Conservation (phyloP, 2,329 filamentous ascomycete genomes). For the Aspergillus terreus region DNA sequence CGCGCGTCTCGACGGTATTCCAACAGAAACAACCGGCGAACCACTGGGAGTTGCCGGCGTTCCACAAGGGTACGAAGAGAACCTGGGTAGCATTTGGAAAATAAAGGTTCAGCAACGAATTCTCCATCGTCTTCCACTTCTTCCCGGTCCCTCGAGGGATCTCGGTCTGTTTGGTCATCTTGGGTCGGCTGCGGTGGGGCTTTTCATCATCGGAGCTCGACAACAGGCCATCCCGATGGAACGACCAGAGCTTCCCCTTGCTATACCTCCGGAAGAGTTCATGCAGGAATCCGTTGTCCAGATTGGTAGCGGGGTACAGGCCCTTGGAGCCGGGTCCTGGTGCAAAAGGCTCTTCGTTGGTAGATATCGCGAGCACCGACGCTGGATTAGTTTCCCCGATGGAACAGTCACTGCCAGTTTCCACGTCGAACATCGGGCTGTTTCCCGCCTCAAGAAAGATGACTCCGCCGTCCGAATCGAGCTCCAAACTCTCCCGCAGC, state of each 20-base stretch:
- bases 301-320: constrained; percentile 25
- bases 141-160: constrained; percentile 19
- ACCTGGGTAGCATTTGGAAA: constrained; percentile 48
- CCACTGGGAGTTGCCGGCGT: constrained; percentile 46
- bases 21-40: constrained; percentile 45
- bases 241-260: constrained; percentile 47
- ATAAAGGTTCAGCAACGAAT: constrained; percentile 38
- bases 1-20: constrained; percentile 34
- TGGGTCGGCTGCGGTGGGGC: constrained; percentile 11
- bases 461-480: constrained; percentile 47
- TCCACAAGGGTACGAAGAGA: constrained; percentile 52
- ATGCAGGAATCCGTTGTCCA: constrained; percentile 31
- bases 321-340: constrained; percentile 25
- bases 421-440: constrained; percentile 23
- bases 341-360: constrained; percentile 34
- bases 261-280: constrained; percentile 43
- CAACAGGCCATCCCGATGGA: constrained; percentile 41
- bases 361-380: constrained; percentile 33
- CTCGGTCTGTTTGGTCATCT: constrained; percentile 13
- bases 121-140: constrained; percentile 34
- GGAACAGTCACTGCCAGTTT: constrained; percentile 28
- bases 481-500: constrained; percentile 45
- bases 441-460: constrained; percentile 33
- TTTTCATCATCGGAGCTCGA: constrained; percentile 45
- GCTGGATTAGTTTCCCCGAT: constrained; percentile 25